Evolutionary conservation across 805 yeast genomes (phyloP), one percentile per base, ranked within the genome.

Genomic region (Yarrowia sp.): DNA sequence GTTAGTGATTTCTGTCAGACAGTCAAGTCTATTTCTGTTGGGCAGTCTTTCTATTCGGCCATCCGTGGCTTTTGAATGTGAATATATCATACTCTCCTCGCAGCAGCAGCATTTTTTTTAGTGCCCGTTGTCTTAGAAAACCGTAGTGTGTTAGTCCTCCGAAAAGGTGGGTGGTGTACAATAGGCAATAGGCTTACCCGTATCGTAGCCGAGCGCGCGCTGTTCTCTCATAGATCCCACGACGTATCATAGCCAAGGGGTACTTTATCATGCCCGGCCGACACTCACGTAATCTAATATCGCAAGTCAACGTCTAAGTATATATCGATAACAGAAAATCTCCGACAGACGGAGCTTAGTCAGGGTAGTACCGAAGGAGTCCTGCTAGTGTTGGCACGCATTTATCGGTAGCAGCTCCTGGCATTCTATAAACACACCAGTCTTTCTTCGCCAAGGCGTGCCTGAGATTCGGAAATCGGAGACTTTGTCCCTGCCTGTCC

Each of bases 61-160:
- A 24, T 33, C 13, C 38, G 42, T 52, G 56, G 55, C 40, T 14
- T 44, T 6, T 19, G 42, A 52, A 52, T 52, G 56, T 52, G 56
- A 52, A 52, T 52, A 36, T 36, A 52, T 52, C 56, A 24, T 24
- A 24, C 30, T 17, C 39, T 33, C 56, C 42, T 17, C 56, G 13
- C 40, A 34, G 56, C n/a, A 6, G 19, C 56, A 12, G 4, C 30
- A 24, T 36, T 36, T 36, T 5, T 5, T 13, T 52, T 34, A 36
- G 42, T 52, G 56, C 20, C 56, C 33, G 42, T 36, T 52, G 42
- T 36, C 56, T 52, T 14, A 52, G 5, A 34, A 34, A 38, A 13
- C 2, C 42, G 58, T 34, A 17, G 56, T 47, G 52, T 15, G 13
- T 50, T 50, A 36, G 12, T 50, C 15, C 17, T 30, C 33, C 52